Conservation (phyloP, 164 flowering plant genomes). For the Malania oleifera region DNA sequence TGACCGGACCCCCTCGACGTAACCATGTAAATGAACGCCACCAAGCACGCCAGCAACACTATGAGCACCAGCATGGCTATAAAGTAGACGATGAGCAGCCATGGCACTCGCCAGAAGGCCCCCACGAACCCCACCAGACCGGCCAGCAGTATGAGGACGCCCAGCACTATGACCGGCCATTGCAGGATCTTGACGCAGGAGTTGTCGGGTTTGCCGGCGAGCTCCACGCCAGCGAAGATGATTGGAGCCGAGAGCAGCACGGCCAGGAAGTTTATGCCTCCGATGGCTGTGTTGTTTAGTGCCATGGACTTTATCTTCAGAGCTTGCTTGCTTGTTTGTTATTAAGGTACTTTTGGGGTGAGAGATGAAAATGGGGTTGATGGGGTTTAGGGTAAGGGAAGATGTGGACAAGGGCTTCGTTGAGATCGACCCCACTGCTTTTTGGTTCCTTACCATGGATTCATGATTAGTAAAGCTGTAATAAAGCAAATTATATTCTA, state of each 20-base stretch:
- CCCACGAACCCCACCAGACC: slow-evolving; percentile 76
- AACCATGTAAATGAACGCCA: slow-evolving; percentile 68
- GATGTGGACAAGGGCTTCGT: slow-evolving; percentile 10
- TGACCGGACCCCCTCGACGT: slow-evolving; percentile 69
- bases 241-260: slow-evolving; percentile 78
- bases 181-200: slow-evolving; percentile 77
- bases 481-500: slow-evolving; percentile 22
- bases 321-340: no score
- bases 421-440: neutral
- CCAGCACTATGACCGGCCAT: slow-evolving; percentile 88
- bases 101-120: slow-evolving; percentile 67
- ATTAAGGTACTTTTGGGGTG: neutral
- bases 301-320: slow-evolving; percentile 41
- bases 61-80: slow-evolving; percentile 72
- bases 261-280: slow-evolving; percentile 78
- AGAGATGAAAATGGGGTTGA: neutral
- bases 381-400: neutral
- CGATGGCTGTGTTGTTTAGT: slow-evolving; percentile 76
- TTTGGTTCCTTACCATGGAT: slow-evolving; percentile 24
- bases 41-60: slow-evolving; percentile 49
- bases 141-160: slow-evolving; percentile 55
- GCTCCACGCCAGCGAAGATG: slow-evolving; percentile 90
- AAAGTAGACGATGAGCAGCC: slow-evolving; percentile 64
- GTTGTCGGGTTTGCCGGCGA: slow-evolving; percentile 61
- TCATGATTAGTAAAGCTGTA: slow-evolving; percentile 28